A percentile compares a stretch with the other conserved stretches of the same genome.
Evolutionary conservation across 164 flowering plant species (phyloP).

Genomic region (Vitis riparia): DNA sequence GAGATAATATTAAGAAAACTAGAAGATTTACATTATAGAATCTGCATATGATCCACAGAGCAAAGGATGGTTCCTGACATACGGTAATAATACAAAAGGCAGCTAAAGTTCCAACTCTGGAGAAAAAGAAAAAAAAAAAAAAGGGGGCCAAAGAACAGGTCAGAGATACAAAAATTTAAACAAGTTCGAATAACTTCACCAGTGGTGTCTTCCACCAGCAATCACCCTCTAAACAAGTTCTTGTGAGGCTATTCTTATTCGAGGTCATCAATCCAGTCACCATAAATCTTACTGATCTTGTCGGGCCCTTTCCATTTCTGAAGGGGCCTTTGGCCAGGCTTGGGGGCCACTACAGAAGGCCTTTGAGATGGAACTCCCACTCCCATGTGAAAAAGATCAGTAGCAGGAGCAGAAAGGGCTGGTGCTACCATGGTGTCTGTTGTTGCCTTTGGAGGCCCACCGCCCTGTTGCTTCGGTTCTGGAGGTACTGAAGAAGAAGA

Average conservation of each 20-base stretch:
- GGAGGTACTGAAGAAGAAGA: slow-evolving; percentile 1
- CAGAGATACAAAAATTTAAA: too few species aligned
- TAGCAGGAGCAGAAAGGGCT: not conserved
- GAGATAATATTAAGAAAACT: too few species aligned
- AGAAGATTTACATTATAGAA: too few species aligned
- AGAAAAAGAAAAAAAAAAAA: too few species aligned
- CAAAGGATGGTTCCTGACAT: too few species aligned
- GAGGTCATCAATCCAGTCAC: slow-evolving; percentile 10
- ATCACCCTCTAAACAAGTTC: too few species aligned
- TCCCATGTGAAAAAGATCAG: slow-evolving; percentile 1
- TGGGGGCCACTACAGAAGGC: slow-evolving; percentile 1
- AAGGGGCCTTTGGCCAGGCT: slow-evolving; percentile 2
- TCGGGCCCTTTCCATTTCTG: slow-evolving; percentile 13
- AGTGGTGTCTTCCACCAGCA: too few species aligned
- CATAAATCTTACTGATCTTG: slow-evolving; percentile 11
- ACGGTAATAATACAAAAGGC: too few species aligned
- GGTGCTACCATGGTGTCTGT: not conserved
- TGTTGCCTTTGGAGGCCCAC: not conserved
- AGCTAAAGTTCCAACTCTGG: too few species aligned
- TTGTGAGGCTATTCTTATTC: not conserved
- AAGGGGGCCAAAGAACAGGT: too few species aligned
- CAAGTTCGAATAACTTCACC: too few species aligned
- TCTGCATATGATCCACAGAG: too few species aligned
- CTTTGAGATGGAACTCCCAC: slow-evolving; percentile 6
- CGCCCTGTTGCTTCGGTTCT: not conserved